Conservation (phyloP, 73 alveolate genomes). For the Blepharisma japonicum region DNA sequence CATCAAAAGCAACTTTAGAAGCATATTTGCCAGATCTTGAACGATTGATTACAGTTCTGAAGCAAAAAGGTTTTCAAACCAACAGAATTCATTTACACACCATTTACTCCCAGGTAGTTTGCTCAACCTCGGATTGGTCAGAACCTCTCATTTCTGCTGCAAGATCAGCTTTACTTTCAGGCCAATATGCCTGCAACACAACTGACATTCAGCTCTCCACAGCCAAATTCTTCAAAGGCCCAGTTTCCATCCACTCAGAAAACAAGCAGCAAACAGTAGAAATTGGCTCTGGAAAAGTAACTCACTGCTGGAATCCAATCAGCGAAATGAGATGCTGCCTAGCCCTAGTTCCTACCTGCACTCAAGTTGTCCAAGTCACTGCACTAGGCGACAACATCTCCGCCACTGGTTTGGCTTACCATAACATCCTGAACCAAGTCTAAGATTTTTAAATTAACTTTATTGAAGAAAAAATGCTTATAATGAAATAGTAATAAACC, state of each 20-base stretch:
- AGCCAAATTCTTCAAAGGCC: background rate
- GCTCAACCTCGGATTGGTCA: slow-evolving; percentile 19
- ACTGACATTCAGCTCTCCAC: background rate
- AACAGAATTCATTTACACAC: slow-evolving; percentile 7
- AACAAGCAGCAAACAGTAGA: background rate
- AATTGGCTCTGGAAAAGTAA: background rate
- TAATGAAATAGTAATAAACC: too few species aligned
- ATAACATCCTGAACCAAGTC: background rate
- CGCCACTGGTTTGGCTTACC: slow-evolving; percentile 21
- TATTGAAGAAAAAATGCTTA: too few species aligned
- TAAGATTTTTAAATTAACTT: background rate
- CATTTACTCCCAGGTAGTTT: background rate
- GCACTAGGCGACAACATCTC: slow-evolving; percentile 16
- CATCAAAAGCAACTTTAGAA: slow-evolving; percentile 23
- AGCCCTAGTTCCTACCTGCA: slow-evolving; percentile 14
- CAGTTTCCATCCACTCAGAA: too few species aligned
- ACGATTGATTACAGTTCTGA: background rate
- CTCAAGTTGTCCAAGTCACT: background rate
- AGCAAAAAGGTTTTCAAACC: background rate
- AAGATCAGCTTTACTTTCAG: slow-evolving; percentile 5
- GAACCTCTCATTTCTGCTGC: slow-evolving; percentile 6
- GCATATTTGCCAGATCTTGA: background rate
- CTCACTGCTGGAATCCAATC: background rate
- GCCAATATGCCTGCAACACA: slow-evolving; percentile 15
- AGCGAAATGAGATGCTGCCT: background rate